Conservation (phyloP, 2,329 filamentous ascomycete species). For the Monilinia laxa region DNA sequence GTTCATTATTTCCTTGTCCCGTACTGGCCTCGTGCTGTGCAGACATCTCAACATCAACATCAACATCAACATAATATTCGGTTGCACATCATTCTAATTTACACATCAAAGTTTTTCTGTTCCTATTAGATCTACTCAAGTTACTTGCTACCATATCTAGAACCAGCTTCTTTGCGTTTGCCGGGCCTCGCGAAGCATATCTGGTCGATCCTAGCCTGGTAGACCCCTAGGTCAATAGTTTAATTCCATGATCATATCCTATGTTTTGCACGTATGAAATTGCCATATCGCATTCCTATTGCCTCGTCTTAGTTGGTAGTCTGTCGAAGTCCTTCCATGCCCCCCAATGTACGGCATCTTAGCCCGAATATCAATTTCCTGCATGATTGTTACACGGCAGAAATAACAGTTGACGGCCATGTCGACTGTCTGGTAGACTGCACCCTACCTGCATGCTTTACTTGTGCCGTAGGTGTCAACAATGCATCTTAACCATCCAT, state of each 20-base stretch:
- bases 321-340: not conserved
- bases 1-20: not conserved
- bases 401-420: constrained; percentile 10
- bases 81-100: not conserved
- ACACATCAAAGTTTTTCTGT: not conserved
- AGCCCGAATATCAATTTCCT: not conserved
- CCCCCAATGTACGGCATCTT: not conserved
- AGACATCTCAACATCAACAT: not conserved
- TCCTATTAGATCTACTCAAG: not conserved
- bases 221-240: not conserved
- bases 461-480: constrained; percentile 2
- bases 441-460: constrained; percentile 5
- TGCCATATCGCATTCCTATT: not conserved
- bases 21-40: not conserved
- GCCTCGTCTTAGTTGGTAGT: not conserved
- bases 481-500: constrained; percentile 12
- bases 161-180: not conserved
- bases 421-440: not conserved
- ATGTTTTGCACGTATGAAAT: not conserved
- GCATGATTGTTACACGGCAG: constrained; percentile 21
- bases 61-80: not conserved
- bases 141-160: not conserved
- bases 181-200: not conserved
- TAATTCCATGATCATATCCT: not conserved
- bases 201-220: not conserved